Conservation (phyloP, 2,329 filamentous ascomycete genomes). For the Aureobasidium melanogenum region DNA sequence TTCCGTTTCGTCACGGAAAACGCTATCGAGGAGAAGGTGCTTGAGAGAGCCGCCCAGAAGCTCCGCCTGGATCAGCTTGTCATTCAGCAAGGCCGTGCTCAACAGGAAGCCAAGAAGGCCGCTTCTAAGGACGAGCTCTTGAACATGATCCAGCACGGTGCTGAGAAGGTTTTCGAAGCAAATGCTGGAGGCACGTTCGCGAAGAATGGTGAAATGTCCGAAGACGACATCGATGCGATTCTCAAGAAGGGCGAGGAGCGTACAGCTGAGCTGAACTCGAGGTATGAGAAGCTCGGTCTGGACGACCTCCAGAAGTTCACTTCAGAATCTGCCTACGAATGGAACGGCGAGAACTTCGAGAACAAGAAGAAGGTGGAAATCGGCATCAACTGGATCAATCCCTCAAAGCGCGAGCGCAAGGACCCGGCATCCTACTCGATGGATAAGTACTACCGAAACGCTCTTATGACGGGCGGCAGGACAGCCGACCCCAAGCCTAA, state of each 20-base stretch:
- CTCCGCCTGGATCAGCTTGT: constrained; percentile 92
- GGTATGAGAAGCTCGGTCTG: constrained; percentile 93
- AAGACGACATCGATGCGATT: constrained; percentile 87
- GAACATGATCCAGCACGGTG: constrained; percentile 97
- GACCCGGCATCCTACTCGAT: constrained; percentile 90
- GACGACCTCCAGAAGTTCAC: constrained; percentile 97
- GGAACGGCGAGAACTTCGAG: constrained; percentile 96
- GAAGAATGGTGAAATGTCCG: constrained; percentile 57
- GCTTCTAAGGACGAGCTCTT: constrained; percentile 94
- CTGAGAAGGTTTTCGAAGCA: constrained; percentile 81
- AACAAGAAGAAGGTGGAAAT: constrained; percentile 80
- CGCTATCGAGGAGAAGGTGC: constrained; percentile 95
- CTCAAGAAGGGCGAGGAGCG: constrained; percentile 77
- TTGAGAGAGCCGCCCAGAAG: constrained; percentile 94
- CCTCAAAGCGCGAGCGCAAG: constrained; percentile 94
- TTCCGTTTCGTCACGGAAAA: constrained; percentile 97
- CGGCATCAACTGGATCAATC: constrained; percentile 93
- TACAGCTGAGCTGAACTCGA: constrained; percentile 82
- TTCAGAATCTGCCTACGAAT: constrained; percentile 95
- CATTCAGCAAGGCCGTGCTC: constrained; percentile 92
- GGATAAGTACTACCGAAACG: constrained; percentile 95
- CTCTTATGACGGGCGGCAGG: constrained; percentile 70
- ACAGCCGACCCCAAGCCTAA: constrained; percentile 84
- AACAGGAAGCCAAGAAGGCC: constrained; percentile 80
- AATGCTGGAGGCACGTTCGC: constrained; percentile 55